Evolutionary conservation across 129 eudicot genomes (phyloP).

Genomic region (Saussurea involucrata): DNA sequence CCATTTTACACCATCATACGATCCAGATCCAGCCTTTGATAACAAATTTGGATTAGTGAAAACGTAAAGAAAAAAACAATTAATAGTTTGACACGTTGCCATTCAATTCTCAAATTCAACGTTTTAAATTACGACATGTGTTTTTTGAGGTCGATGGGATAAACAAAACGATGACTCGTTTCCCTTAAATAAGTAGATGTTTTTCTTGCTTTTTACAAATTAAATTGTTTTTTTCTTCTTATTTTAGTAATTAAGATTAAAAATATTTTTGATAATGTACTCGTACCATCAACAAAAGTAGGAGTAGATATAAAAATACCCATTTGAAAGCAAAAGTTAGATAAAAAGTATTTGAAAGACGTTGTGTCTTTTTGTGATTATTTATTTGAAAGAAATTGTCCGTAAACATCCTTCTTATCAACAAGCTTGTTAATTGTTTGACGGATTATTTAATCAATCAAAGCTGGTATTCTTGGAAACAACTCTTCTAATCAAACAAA

Average conservation of each 20-base stretch:
- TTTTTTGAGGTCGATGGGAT: not conserved
- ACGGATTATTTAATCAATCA: not conserved
- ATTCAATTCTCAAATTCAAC: not conserved
- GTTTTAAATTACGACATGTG: not conserved
- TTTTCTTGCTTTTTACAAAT: not conserved
- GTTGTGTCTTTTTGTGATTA: not conserved
- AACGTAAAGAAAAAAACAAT: not conserved
- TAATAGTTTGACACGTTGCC: not conserved
- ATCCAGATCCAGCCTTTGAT: not conserved
- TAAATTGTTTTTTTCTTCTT: not conserved
- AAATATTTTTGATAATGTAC: not conserved
- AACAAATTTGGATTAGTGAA: not conserved
- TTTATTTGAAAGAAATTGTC: not conserved
- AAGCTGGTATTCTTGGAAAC: slow-evolving; percentile 16
- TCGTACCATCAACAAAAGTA: not conserved
- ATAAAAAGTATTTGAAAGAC: not conserved
- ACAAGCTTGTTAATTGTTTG: not conserved
- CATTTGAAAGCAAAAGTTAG: not conserved
- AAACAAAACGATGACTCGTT: not conserved
- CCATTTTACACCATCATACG: not conserved
- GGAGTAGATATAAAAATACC: not conserved
- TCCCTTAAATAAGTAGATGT: not conserved
- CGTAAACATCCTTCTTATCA: slow-evolving; percentile 10
- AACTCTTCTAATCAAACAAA: not conserved
- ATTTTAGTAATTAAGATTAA: not conserved